phyloP scores from a whole-genome alignment of 1,139 yeast species.

The Saccharomycopsis crataegensis region DNA sequence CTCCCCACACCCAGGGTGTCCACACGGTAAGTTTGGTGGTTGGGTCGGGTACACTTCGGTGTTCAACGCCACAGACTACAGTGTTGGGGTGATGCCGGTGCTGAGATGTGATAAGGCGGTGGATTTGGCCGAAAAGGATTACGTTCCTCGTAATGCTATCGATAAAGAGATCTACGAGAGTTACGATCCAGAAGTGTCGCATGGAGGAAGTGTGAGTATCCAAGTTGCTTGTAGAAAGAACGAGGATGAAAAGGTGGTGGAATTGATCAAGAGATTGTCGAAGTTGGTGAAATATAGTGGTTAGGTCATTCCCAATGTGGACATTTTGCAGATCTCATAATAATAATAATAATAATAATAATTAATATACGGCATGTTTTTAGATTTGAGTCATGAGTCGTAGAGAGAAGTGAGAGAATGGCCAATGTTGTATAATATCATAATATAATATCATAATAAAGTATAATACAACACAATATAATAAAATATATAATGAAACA shows the following conservation, averaged over 20 bases:
- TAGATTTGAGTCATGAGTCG: too few relatives aligned
- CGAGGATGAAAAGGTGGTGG: conserved; percentile 36
- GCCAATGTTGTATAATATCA: too few relatives aligned
- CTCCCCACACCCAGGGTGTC: conserved; percentile 39
- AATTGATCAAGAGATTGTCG: conserved; percentile 29
- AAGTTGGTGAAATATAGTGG: background rate
- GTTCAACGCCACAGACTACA: conserved; percentile 51
- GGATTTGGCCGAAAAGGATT: conserved; percentile 22
- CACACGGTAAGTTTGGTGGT: conserved; percentile 45
- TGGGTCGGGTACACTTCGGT: conserved; percentile 57
- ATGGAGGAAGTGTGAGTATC: conserved; percentile 37
- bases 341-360: too few relatives aligned
- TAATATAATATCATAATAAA: too few relatives aligned
- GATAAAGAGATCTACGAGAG: conserved; percentile 23
- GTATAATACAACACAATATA: too few relatives aligned
- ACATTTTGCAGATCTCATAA: too few relatives aligned
- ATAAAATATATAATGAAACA: too few relatives aligned
- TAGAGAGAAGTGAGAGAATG: too few relatives aligned
- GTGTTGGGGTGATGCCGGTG: conserved; percentile 49
- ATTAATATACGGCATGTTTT: too few relatives aligned
- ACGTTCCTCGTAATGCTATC: conserved; percentile 20
- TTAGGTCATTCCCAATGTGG: background rate
- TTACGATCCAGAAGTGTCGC: conserved; percentile 31
- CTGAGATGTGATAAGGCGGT: conserved; percentile 30
- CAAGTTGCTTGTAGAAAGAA: conserved; percentile 35